phyloP scores from a whole-genome alignment of 2,329 filamentous ascomycete genomes.

The Cercospora sp. region DNA sequence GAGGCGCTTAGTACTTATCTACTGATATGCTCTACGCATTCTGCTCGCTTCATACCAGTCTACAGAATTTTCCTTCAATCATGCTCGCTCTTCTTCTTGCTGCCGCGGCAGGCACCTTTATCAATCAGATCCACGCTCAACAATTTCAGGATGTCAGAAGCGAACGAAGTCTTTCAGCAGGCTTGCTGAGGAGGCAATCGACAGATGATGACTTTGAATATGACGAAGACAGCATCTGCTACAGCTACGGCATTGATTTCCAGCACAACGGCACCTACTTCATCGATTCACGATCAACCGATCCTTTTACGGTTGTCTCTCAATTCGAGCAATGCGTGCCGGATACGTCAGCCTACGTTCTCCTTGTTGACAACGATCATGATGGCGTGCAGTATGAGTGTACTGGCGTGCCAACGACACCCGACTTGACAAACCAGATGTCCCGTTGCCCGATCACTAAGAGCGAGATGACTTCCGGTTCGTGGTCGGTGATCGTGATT shows the following conservation, averaged over 20 bases:
- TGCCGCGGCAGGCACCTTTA: slow-evolving; percentile 4
- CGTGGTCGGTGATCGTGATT: slow-evolving; percentile 48
- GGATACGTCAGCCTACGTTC: slow-evolving; percentile 45
- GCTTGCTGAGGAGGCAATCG: neutral
- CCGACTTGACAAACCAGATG: slow-evolving; percentile 42
- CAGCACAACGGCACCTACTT: slow-evolving; percentile 48
- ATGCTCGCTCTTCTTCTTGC: slow-evolving; percentile 11
- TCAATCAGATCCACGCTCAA: neutral
- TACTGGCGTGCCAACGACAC: slow-evolving; percentile 43
- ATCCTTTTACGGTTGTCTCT: slow-evolving; percentile 47
- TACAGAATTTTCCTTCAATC: neutral
- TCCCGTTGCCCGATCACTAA: slow-evolving; percentile 48
- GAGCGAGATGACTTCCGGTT: slow-evolving; percentile 46
- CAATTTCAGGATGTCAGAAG: neutral
- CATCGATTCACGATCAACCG: slow-evolving; percentile 46
- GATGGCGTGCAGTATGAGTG: slow-evolving; percentile 40
- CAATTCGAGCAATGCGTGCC: slow-evolving; percentile 48
- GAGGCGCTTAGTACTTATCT: neutral
- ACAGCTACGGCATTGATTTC: slow-evolving; percentile 44
- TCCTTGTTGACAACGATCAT: slow-evolving; percentile 42
- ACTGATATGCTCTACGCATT: neutral
- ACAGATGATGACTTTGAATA: slow-evolving; percentile 15
- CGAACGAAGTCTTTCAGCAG: neutral
- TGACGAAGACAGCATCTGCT: slow-evolving; percentile 25
- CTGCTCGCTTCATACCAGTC: neutral